These are phyloP conservation scores for Sclerotinia borealis DNA, from an alignment of 2,329 filamentous ascomycete genomes.

Conservation along the genomic window DNA sequence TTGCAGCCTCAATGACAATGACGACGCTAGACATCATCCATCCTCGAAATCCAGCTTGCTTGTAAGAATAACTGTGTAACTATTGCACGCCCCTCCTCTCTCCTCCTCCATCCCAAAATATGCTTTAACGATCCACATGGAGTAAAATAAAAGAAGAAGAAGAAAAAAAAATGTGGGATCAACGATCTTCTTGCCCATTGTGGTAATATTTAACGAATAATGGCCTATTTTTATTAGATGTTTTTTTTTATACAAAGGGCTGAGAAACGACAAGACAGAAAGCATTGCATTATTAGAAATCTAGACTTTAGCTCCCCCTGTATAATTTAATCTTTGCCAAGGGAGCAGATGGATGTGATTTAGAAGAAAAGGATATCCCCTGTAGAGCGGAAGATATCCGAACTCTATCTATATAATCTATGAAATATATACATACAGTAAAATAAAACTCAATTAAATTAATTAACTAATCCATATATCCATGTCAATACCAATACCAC, in stretches of 20 bases:
- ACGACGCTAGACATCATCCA: neutral
- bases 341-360: too few relatives aligned
- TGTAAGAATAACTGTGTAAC: too few relatives aligned
- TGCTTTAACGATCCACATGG: neutral
- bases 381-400: too few relatives aligned
- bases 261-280: neutral
- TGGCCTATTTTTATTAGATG: neutral
- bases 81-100: neutral
- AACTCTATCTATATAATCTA: too few relatives aligned
- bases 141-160: too few relatives aligned
- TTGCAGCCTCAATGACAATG: constrained; percentile 5
- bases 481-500: neutral
- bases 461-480: neutral
- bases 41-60: neutral
- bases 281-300: neutral
- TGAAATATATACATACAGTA: too few relatives aligned
- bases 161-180: constrained; percentile 13
- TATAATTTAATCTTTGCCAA: too few relatives aligned
- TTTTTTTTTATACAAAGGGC: too few relatives aligned
- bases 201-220: constrained; percentile 14
- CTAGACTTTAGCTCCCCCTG: too few relatives aligned
- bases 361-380: too few relatives aligned
- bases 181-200: constrained; percentile 6
- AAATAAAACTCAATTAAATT: neutral
- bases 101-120: too few relatives aligned